Percentiles rank a stretch among this genome's conserved stretches.
phyloP scores from a whole-genome alignment of 352 stramenopile genomes.

The Peronospora destructor region DNA sequence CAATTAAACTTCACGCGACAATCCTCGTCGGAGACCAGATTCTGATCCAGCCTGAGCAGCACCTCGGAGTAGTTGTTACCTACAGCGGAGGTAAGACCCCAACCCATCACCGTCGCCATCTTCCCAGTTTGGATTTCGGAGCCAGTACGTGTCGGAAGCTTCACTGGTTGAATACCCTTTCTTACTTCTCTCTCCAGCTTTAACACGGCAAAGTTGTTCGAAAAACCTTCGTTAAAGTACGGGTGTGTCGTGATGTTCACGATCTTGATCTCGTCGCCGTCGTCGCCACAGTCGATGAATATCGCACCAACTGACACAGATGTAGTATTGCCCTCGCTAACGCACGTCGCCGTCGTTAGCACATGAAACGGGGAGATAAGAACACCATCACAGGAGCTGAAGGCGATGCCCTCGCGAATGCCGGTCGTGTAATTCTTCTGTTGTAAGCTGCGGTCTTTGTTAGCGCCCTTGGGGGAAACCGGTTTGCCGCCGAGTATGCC shows the following conservation, averaged over 20 bases:
- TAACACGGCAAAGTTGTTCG: slow-evolving; percentile 35
- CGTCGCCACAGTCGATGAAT: background rate
- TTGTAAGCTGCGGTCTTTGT: too few relatives aligned
- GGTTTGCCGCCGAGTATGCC: slow-evolving; percentile 33
- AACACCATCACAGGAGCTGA: slow-evolving; percentile 22
- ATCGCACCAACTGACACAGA: slow-evolving; percentile 20
- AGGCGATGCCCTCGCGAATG: slow-evolving; percentile 26
- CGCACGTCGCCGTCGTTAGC: slow-evolving; percentile 24
- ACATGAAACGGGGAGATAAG: slow-evolving; percentile 21
- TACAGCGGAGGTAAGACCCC: slow-evolving; percentile 15
- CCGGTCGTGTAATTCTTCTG: slow-evolving; percentile 36
- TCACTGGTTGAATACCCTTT: slow-evolving; percentile 13
- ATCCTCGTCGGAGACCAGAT: slow-evolving; percentile 10
- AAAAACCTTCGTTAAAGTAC: slow-evolving; percentile 23
- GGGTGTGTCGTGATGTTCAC: slow-evolving; percentile 27
- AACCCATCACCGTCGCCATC: slow-evolving; percentile 18
- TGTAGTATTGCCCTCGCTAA: background rate
- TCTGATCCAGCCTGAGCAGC: slow-evolving; percentile 9
- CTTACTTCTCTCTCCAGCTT: slow-evolving; percentile 22
- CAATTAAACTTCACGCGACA: slow-evolving; percentile 13
- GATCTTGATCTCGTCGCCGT: slow-evolving; percentile 30
- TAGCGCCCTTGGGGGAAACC: slow-evolving; percentile 18
- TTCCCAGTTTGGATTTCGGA: slow-evolving; percentile 15
- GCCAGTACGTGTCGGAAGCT: slow-evolving; percentile 17
- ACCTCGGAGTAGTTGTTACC: slow-evolving; percentile 13